Conservation (phyloP, 2,329 filamentous ascomycete genomes). For the Truncatella angustata region DNA sequence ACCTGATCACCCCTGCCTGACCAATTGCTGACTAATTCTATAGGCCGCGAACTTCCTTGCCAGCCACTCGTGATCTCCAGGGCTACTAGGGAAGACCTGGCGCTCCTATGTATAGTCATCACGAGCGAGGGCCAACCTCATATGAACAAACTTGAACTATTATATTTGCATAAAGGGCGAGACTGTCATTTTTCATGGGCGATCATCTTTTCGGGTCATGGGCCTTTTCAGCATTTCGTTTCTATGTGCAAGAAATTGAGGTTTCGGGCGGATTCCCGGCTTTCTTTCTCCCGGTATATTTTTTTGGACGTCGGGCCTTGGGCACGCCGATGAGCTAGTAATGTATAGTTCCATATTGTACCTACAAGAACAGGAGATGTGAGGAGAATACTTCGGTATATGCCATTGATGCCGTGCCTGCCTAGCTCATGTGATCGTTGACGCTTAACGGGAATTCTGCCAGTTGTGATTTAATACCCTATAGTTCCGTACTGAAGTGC, state of each 20-base stretch:
- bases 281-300: background rate
- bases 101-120: too few species aligned
- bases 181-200: background rate
- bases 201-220: background rate
- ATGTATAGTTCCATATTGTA: conserved; percentile 24
- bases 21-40: conserved; percentile 17
- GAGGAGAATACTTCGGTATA: background rate
- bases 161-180: conserved; percentile 1
- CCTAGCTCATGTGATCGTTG: too few species aligned
- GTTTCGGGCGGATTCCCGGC: background rate
- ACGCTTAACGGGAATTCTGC: too few species aligned
- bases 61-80: conserved; percentile 44
- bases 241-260: background rate
- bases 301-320: background rate
- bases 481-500: too few species aligned
- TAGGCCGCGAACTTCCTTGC: conserved; percentile 57
- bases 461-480: too few species aligned
- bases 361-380: background rate
- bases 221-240: background rate
- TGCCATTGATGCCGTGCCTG: background rate
- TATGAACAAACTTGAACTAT: background rate
- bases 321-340: conserved; percentile 2
- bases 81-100: background rate
- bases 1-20: too few species aligned
- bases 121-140: background rate